A percentile compares a stretch with the other conserved stretches of the same genome.
These are phyloP conservation scores for Kalmanozyma brasiliensis DNA, from an alignment of 1,284 basidiomycete species.

Conservation along the genomic window DNA sequence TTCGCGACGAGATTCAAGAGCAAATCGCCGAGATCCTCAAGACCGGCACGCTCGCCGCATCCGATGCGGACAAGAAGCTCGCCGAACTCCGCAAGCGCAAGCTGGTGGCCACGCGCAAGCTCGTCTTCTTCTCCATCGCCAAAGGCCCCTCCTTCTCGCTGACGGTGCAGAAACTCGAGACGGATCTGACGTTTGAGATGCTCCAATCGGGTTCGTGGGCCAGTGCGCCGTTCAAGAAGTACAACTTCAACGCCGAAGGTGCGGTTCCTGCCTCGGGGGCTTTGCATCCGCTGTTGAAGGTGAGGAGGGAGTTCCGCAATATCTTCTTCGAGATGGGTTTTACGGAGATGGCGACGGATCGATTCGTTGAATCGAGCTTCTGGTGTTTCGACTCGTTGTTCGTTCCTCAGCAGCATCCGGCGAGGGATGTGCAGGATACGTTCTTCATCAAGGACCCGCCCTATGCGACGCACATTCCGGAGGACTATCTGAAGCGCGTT, in stretches of 20 bases:
- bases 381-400: slow-evolving; percentile 99
- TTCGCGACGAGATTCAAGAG: slow-evolving; percentile 70
- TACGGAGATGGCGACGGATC: slow-evolving; percentile 98
- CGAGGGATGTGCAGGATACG: slow-evolving; percentile 96
- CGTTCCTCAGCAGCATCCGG: slow-evolving; percentile 98
- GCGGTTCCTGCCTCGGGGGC: slow-evolving; percentile 87
- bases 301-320: slow-evolving; percentile 95
- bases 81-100: slow-evolving; percentile 85
- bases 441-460: slow-evolving; percentile 97
- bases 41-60: slow-evolving; percentile 74
- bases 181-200: slow-evolving; percentile 96
- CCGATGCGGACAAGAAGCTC: slow-evolving; percentile 68
- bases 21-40: slow-evolving; percentile 81
- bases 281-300: slow-evolving; percentile 94
- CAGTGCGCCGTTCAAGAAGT: slow-evolving; percentile 82
- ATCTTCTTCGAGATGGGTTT: slow-evolving; percentile 99
- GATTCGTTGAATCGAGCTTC: slow-evolving; percentile 97
- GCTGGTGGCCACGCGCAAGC: slow-evolving; percentile 76
- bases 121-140: slow-evolving; percentile 88
- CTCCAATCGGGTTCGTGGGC: slow-evolving; percentile 74
- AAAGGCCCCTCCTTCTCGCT: slow-evolving; percentile 91
- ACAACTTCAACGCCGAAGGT: slow-evolving; percentile 98
- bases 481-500: slow-evolving; percentile 90
- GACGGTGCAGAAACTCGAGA: slow-evolving; percentile 94
- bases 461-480: slow-evolving; percentile 79